Base-by-base conservation (phyloP, 2,329 filamentous ascomycete species). In the Cyphellophora attinorum region DNA sequence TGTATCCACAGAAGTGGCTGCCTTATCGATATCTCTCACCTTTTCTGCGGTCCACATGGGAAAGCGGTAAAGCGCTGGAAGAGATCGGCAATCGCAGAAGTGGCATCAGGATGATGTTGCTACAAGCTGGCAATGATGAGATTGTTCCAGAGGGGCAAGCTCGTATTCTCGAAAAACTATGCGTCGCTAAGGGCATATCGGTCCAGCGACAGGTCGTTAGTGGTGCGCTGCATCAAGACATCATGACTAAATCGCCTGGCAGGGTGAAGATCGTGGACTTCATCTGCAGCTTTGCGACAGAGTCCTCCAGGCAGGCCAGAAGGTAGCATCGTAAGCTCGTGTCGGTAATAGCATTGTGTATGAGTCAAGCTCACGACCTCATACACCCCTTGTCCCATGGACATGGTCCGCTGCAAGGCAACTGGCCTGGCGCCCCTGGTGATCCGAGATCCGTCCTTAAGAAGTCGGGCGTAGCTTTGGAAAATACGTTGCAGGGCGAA, bases 1-100 rank as follows among this genome's bases (percentile, higher is more conserved):
- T 89, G 3, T 89, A 88, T 50, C 82, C 82, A 1, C 80, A 86
- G 47, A 81, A 73, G 47, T 88, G 82, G 81, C 61, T 88, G 5
- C 83, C 83, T 0, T 89, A 89, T 53, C 71, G 72, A 30, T 76
- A 88, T 51, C 64, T 89, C 0, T 75, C 76, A 65, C 79, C 79
- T 0, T 86, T 88, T 50, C 63, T 88, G 8, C 68, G 80, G 45
- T 86, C 64, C 37, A 59, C 59, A 29, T 74, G 70, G 69, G 64
- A 72, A 42, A 67, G 57, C 30, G 53, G 57, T 15, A 44, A 37
- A 1, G 60, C 65, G 2, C 39, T 72, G 37, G 51, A 51, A 3
- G 47, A 42, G 6, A 57, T 72, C 15, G 57, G 61, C 5, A 28
- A 28, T n/a, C 31, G 28, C 17, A 34, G 38, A 8, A 32, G 25